Percentiles rank a stretch among this genome's conserved stretches.
These are phyloP conservation scores for Didymella pomorum DNA, from an alignment of 2,329 filamentous ascomycete genomes.

Conservation along the genomic window DNA sequence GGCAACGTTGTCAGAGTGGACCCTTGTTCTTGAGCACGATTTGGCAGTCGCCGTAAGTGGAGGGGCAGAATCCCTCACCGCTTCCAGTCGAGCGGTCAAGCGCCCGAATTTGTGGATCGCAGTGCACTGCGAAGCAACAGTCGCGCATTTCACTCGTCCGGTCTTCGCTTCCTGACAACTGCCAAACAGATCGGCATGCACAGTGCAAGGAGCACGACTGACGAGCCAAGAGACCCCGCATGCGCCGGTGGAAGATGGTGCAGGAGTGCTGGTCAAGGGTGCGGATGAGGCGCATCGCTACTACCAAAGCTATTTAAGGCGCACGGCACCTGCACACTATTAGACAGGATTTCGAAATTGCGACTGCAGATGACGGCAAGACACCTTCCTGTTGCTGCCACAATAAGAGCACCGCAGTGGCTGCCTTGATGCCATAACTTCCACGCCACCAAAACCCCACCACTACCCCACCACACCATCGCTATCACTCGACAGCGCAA, in stretches of 20 bases:
- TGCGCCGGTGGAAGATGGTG: neutral
- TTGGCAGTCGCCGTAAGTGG: neutral
- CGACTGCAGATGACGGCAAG: conserved; percentile 8
- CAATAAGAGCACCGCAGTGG: conserved; percentile 9
- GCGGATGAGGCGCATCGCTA: conserved; percentile 5
- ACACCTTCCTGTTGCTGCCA: neutral
- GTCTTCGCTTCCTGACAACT: neutral
- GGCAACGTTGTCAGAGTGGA: neutral
- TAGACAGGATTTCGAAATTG: conserved; percentile 12
- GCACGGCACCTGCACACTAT: conserved; percentile 7
- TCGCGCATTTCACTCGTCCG: neutral
- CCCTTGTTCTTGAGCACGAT: neutral
- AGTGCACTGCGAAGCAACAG: neutral
- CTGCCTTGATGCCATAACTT: neutral
- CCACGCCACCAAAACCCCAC: neutral
- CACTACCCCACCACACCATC: neutral
- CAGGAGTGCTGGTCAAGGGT: neutral
- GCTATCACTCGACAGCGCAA: neutral
- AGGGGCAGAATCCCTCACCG: neutral
- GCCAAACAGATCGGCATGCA: conserved; percentile 4
- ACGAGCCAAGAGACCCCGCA: neutral
- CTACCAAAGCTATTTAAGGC: conserved; percentile 9
- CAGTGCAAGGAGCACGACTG: neutral
- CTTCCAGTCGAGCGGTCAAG: neutral
- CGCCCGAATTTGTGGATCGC: neutral